A percentile compares a stretch with the other conserved stretches of the same genome.
phyloP scores from a whole-genome alignment of 257 asterid species.

The Mentha longifolia region DNA sequence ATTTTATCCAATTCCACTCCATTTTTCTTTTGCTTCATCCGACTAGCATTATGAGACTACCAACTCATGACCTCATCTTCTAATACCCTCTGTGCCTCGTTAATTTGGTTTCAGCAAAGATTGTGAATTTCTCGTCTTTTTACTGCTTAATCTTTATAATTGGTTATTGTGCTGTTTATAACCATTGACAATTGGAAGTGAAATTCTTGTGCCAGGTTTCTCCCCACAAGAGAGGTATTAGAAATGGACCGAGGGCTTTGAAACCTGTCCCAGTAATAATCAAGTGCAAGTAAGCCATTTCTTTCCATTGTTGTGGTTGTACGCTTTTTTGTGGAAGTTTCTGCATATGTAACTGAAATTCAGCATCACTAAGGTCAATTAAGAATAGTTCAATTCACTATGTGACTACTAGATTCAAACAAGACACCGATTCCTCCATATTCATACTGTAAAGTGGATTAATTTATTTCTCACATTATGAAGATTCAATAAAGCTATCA shows the following conservation, averaged over 20 bases:
- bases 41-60: not conserved
- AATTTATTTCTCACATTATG: not conserved
- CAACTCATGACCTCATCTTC: not conserved
- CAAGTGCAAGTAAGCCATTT: slow-evolving; percentile 84
- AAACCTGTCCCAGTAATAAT: slow-evolving; percentile 93
- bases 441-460: not conserved
- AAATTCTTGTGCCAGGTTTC: slow-evolving; percentile 59
- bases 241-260: slow-evolving; percentile 99
- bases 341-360: not conserved
- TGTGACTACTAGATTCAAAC: not conserved
- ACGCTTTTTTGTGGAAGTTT: not conserved
- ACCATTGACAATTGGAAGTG: slow-evolving; percentile 2
- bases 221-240: slow-evolving; percentile 83
- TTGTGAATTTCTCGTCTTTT: not conserved
- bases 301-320: slow-evolving; percentile 7
- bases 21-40: not conserved
- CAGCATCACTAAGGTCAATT: not conserved
- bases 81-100: not conserved
- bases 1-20: not conserved
- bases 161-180: not conserved
- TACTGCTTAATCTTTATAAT: not conserved
- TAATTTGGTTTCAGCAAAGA: not conserved
- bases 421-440: not conserved
- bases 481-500: not conserved
- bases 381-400: not conserved